Conservation (phyloP, 495 filamentous ascomycete genomes). For the Neurospora intermedia region DNA sequence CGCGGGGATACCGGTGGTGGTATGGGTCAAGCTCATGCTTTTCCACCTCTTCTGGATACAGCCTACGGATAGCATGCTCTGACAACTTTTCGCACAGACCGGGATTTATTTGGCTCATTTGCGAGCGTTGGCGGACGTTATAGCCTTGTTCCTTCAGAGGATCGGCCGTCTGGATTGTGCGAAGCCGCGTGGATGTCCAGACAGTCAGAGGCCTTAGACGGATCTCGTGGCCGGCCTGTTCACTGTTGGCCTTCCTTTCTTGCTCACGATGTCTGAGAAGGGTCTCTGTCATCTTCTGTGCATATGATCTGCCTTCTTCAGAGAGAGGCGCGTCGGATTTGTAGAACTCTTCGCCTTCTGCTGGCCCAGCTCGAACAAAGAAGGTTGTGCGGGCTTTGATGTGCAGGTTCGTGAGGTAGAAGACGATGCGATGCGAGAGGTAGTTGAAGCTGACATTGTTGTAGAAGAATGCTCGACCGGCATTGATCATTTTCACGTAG, state of each 20-base stretch:
- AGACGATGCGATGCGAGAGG: slow-evolving; percentile 90
- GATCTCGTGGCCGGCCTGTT: slow-evolving; percentile 53
- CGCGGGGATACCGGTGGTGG: slow-evolving; percentile 90
- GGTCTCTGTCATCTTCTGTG: slow-evolving; percentile 74
- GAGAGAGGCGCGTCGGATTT: slow-evolving; percentile 81
- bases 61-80: slow-evolving; percentile 60
- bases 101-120: slow-evolving; percentile 94
- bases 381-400: slow-evolving; percentile 90
- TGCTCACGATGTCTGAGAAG: slow-evolving; percentile 71
- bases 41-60: slow-evolving; percentile 79
- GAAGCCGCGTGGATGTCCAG: slow-evolving; percentile 87
- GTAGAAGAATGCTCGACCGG: slow-evolving; percentile 80
- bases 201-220: slow-evolving; percentile 73
- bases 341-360: slow-evolving; percentile 71
- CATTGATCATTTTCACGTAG: slow-evolving; percentile 99
- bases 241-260: slow-evolving; percentile 59
- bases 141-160: slow-evolving; percentile 68
- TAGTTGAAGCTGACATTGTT: slow-evolving; percentile 96
- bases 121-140: slow-evolving; percentile 77
- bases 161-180: slow-evolving; percentile 85
- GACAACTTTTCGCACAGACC: slow-evolving; percentile 88
- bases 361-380: slow-evolving; percentile 69
- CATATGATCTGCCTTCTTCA: slow-evolving; percentile 73
- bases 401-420: slow-evolving; percentile 94
- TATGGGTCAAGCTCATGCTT: slow-evolving; percentile 95